Percentiles rank a stretch among this genome's conserved stretches.
Conservation (phyloP, 768 basidiomycete species). For the Tylopilus balloui region DNA sequence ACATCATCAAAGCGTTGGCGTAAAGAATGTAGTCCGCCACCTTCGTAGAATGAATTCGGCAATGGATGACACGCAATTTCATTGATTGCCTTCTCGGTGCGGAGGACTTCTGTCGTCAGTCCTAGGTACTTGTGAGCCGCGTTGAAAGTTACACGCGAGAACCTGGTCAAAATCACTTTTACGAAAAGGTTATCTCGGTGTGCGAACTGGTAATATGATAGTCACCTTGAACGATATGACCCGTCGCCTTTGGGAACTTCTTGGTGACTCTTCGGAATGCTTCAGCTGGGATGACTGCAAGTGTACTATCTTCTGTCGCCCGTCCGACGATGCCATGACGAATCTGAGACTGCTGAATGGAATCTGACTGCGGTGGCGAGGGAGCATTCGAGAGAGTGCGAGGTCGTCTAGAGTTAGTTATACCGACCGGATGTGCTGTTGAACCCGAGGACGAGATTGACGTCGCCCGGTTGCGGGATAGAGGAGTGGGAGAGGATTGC, state of each 20-base stretch:
- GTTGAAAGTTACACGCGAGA: constrained; percentile 95
- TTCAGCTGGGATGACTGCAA: constrained; percentile 98
- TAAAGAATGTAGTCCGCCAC: constrained; percentile 83
- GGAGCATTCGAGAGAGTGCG: constrained; percentile 15
- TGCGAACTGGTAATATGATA: constrained; percentile 4
- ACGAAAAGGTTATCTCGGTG: constrained; percentile 10
- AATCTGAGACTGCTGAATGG: constrained; percentile 28
- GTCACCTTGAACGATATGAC: constrained; percentile 89
- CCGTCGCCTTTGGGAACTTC: constrained; percentile 95
- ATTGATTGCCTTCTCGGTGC: constrained; percentile 96
- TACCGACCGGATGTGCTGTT: constrained; percentile 52
- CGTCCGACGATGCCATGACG: constrained; percentile 83
- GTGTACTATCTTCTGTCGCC: constrained; percentile 88
- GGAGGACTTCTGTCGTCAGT: constrained; percentile 88
- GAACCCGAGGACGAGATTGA: constrained; percentile 68
- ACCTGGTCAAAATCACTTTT: constrained; percentile 87
- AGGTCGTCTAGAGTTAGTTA: constrained; percentile 1
- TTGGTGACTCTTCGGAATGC: constrained; percentile 92
- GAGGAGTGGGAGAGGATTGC: constrained; percentile 25
- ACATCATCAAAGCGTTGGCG: constrained; percentile 83
- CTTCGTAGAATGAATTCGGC: constrained; percentile 86
- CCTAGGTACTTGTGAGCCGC: constrained; percentile 97
- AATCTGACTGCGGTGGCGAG: constrained; percentile 26
- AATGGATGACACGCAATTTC: constrained; percentile 95
- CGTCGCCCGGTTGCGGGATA: constrained; percentile 40